Percentiles rank a stretch among this genome's conserved stretches.
These are phyloP conservation scores for Stentor coeruleus DNA, from an alignment of 73 alveolate species.

Conservation along the genomic window DNA sequence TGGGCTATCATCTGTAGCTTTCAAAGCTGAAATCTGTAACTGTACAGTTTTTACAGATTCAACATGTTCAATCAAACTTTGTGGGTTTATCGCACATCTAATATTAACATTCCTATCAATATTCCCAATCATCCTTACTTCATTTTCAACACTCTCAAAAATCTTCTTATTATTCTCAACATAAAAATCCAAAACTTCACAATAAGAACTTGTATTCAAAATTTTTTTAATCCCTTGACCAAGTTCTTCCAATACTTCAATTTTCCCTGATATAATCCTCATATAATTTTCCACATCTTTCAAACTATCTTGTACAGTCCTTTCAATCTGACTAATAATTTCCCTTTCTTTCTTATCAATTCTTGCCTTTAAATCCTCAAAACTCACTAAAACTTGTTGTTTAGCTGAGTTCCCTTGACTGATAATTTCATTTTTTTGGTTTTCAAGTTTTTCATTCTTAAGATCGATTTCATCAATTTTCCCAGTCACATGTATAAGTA, in stretches of 20 bases:
- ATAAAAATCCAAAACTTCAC: conserved; percentile 57
- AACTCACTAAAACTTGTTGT: conserved; percentile 48
- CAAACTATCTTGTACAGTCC: conserved; percentile 37
- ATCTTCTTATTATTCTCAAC: conserved; percentile 56
- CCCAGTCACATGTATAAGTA: conserved; percentile 28
- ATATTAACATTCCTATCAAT: conserved; percentile 29
- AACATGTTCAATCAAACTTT: conserved; percentile 33
- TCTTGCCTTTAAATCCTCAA: conserved; percentile 58
- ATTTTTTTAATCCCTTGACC: conserved; percentile 37
- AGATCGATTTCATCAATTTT: conserved; percentile 55
- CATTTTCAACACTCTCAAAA: conserved; percentile 26
- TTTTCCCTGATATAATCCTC: conserved; percentile 48
- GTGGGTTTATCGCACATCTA: conserved; percentile 39
- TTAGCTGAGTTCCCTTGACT: conserved; percentile 48
- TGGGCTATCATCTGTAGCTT: too few species aligned
- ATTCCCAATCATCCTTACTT: conserved; percentile 33
- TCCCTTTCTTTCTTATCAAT: conserved; percentile 75
- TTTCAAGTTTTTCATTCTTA: conserved; percentile 47
- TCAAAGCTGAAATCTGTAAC: conserved; percentile 34
- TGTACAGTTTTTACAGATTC: conserved; percentile 47
- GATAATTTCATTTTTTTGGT: conserved; percentile 55
- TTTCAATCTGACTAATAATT: conserved; percentile 51
- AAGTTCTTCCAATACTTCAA: conserved; percentile 36
- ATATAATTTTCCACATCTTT: conserved; percentile 55
- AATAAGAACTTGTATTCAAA: conserved; percentile 49